phyloP scores from a whole-genome alignment of 306 rosid species.

The Ceratonia siliqua region DNA sequence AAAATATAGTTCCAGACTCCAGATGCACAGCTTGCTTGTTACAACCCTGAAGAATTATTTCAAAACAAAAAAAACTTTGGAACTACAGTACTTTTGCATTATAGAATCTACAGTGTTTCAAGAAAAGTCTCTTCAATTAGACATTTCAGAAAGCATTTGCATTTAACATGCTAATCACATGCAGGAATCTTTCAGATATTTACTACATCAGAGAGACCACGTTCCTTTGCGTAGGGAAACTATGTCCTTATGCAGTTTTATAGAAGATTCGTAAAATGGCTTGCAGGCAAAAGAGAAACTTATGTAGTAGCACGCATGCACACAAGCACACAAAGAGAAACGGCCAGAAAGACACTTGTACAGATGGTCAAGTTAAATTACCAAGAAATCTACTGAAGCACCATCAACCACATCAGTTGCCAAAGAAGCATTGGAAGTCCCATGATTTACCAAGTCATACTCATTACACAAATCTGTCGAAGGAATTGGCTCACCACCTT shows the following conservation, averaged over 20 bases:
- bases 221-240: background rate
- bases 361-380: slow-evolving; percentile 37
- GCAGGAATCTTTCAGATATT: slow-evolving; percentile 18
- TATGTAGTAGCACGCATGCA: slow-evolving; percentile 11
- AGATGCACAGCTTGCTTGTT: slow-evolving; percentile 46
- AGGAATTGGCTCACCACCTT: slow-evolving; percentile 52
- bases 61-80: background rate
- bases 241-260: background rate
- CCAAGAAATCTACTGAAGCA: slow-evolving; percentile 64
- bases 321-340: background rate
- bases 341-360: background rate
- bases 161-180: slow-evolving; percentile 10
- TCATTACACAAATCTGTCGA: slow-evolving; percentile 45
- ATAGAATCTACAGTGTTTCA: background rate
- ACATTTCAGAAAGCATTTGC: slow-evolving; percentile 14
- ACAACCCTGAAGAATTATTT: slow-evolving; percentile 53
- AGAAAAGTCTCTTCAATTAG: slow-evolving; percentile 26
- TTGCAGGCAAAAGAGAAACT: slow-evolving; percentile 18
- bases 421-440: slow-evolving; percentile 55
- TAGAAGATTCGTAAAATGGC: slow-evolving; percentile 1
- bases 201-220: slow-evolving; percentile 1
- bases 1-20: slow-evolving; percentile 76
- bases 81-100: too few relatives aligned
- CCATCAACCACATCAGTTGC: slow-evolving; percentile 54
- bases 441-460: slow-evolving; percentile 47